Percentiles rank a stretch among this genome's conserved stretches.
Evolutionary conservation across 2,329 filamentous ascomycete species (phyloP).

Genomic region (Chaetomium globosum): DNA sequence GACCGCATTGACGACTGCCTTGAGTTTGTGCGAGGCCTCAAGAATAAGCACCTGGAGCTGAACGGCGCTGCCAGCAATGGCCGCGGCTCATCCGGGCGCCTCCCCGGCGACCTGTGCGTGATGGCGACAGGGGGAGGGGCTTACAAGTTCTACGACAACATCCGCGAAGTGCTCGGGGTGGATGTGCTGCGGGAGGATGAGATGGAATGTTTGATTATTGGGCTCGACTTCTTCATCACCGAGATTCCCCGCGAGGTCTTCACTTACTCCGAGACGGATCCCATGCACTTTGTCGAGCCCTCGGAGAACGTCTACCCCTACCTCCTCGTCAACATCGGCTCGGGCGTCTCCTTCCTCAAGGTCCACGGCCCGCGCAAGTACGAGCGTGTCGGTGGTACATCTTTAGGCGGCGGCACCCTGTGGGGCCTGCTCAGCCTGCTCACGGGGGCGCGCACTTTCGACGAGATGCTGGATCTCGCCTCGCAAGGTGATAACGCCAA

Average conservation of each 20-base stretch:
- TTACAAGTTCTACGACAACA: conserved; percentile 94
- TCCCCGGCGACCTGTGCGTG: conserved; percentile 71
- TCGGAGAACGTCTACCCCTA: conserved; percentile 89
- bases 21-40: conserved; percentile 83
- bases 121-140: conserved; percentile 96
- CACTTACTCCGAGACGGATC: conserved; percentile 87
- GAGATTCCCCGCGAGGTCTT: conserved; percentile 97
- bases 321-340: conserved; percentile 96
- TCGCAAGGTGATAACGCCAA: conserved; percentile 88
- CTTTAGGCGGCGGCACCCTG: conserved; percentile 92
- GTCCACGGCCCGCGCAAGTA: conserved; percentile 86
- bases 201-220: conserved; percentile 97
- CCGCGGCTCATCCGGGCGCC: conserved; percentile 14
- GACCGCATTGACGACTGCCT: conserved; percentile 92
- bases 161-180: conserved; percentile 79
- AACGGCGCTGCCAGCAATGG: conserved; percentile 67
- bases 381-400: conserved; percentile 90
- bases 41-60: conserved; percentile 75
- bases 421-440: conserved; percentile 92
- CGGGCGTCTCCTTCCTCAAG: conserved; percentile 95
- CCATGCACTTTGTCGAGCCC: conserved; percentile 84
- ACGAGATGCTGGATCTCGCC: conserved; percentile 93
- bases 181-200: conserved; percentile 93
- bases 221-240: conserved; percentile 97
- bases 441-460: conserved; percentile 92